Percentiles rank a stretch among this genome's conserved stretches.
phyloP scores from a whole-genome alignment of 495 filamentous ascomycete genomes.

The Neurospora sublineolata region DNA sequence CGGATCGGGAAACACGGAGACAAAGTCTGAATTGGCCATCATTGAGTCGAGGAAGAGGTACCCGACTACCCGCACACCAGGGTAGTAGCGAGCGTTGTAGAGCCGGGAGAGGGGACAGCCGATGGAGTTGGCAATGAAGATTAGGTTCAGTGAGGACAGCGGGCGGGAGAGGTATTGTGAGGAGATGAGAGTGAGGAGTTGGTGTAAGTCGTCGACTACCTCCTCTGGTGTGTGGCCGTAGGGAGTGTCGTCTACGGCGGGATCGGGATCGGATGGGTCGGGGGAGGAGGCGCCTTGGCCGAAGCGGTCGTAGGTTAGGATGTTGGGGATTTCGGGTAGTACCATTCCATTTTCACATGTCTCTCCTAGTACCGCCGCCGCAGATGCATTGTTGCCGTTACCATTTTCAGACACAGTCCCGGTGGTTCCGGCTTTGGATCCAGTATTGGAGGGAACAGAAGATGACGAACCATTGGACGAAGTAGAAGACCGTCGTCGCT shows the following conservation, averaged over 20 bases:
- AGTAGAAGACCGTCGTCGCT: neutral
- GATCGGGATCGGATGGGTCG: conserved; percentile 38
- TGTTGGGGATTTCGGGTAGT: conserved; percentile 12
- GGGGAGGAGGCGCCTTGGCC: conserved; percentile 48
- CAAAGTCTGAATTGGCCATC: conserved; percentile 49
- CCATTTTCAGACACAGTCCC: neutral
- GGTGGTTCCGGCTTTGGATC: neutral
- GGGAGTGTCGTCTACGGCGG: conserved; percentile 16
- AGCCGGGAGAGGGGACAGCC: conserved; percentile 47
- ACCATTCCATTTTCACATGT: neutral
- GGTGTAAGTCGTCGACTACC: conserved; percentile 41
- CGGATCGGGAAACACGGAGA: conserved; percentile 50
- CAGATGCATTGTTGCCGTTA: neutral
- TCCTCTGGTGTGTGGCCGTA: conserved; percentile 43
- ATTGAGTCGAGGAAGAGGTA: conserved; percentile 50
- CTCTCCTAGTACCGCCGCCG: neutral
- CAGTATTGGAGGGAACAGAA: neutral
- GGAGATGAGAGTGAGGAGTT: too few species aligned
- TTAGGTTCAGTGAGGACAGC: too few species aligned
- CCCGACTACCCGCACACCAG: conserved; percentile 23
- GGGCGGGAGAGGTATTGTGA: too few species aligned
- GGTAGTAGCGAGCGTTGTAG: conserved; percentile 37
- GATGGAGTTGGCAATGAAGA: too few species aligned
- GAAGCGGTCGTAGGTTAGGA: conserved; percentile 54
- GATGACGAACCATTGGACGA: neutral